A percentile compares a stretch with the other conserved stretches of the same genome.
Evolutionary conservation across 2,329 filamentous ascomycete genomes (phyloP).

Genomic region (Talaromyces amestolkiae): DNA sequence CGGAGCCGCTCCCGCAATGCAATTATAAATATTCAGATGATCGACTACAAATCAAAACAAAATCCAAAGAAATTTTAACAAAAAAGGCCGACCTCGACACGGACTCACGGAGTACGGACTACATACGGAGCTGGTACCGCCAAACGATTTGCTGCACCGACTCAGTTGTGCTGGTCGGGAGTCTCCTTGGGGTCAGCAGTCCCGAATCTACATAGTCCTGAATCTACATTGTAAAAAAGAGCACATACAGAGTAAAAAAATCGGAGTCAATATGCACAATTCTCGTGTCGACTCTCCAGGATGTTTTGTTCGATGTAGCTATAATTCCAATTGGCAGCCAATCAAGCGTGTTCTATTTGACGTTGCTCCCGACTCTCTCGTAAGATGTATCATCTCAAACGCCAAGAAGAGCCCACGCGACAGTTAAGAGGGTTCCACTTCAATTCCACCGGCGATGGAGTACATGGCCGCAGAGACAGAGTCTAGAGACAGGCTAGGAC

Average conservation of each 20-base stretch:
- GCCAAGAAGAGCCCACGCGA: conserved; percentile 1
- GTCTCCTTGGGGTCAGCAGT: not conserved
- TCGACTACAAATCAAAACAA: not conserved
- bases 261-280: not conserved
- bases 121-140: not conserved
- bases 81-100: not conserved
- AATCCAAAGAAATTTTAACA: not conserved
- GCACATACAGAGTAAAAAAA: not conserved
- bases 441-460: not conserved
- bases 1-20: not conserved
- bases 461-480: not conserved
- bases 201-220: not conserved
- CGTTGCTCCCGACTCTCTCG: not conserved
- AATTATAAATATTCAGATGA: not conserved
- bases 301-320: not conserved
- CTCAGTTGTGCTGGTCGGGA: not conserved
- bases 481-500: not conserved
- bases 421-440: not conserved
- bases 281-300: not conserved
- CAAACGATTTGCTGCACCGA: not conserved
- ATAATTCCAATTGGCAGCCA: not conserved
- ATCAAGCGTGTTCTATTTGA: not conserved
- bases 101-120: not conserved
- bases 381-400: not conserved
- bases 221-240: not conserved